Conservation (phyloP, 306 rosid genomes). For the Datisca glomerata region DNA sequence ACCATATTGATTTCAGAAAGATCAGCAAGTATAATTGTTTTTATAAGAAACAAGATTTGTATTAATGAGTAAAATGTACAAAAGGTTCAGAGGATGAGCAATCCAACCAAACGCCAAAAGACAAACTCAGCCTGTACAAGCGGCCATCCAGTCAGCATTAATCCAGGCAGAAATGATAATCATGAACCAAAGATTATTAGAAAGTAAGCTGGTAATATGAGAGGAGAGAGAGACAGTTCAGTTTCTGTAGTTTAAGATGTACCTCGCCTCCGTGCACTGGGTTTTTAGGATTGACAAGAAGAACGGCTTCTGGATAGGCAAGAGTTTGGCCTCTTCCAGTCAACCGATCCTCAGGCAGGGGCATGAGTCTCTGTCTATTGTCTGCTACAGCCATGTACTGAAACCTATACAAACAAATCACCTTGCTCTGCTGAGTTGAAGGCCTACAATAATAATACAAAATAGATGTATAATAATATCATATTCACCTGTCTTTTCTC, state of each 20-base stretch:
- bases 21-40: no score
- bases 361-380: conserved; percentile 31
- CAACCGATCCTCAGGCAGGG: conserved; percentile 34
- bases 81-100: no score
- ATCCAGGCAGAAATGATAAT: no score
- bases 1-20: no score
- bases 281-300: conserved; percentile 26
- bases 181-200: no score
- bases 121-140: no score
- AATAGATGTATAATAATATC: neutral
- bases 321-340: conserved; percentile 26
- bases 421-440: neutral
- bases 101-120: no score
- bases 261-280: conserved; percentile 28
- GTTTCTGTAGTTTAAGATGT: neutral
- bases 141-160: no score
- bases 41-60: no score
- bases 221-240: neutral
- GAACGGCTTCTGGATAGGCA: conserved; percentile 30
- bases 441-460: neutral
- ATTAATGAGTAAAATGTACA: no score
- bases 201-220: no score
- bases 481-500: conserved; percentile 66
- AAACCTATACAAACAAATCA: conserved; percentile 18
- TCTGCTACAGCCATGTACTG: conserved; percentile 37